Percentiles rank a stretch among this genome's conserved stretches.
Evolutionary conservation across 169 alveolate genomes (phyloP).

Genomic region (Plasmodium yoelii): DNA sequence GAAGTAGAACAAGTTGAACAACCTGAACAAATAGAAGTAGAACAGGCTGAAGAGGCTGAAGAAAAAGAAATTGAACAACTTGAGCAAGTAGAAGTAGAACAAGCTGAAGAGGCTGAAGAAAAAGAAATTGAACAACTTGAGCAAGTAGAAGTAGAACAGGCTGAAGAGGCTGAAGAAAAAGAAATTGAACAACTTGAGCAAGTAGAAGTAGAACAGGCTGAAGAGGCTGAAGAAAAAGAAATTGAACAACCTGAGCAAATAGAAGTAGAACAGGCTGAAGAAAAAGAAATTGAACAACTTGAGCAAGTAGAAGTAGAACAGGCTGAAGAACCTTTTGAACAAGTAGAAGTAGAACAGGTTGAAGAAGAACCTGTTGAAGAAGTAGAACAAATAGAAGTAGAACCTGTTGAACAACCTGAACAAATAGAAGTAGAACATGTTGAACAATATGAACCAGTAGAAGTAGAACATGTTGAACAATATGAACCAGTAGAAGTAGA

Average conservation of each 20-base stretch:
- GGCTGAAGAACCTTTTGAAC: not conserved
- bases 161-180: not conserved
- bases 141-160: not conserved
- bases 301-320: not conserved
- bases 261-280: not conserved
- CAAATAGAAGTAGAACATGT: not conserved
- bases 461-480: too few species aligned
- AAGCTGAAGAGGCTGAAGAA: not conserved
- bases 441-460: not conserved
- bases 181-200: not conserved
- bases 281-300: not conserved
- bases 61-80: not conserved
- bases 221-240: not conserved
- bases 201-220: not conserved
- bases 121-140: not conserved
- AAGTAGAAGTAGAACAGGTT: not conserved
- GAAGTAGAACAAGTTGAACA: too few species aligned
- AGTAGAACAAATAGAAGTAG: not conserved
- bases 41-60: not conserved
- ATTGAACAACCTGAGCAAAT: not conserved
- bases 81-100: not conserved
- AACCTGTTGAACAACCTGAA: not conserved
- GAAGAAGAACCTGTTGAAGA: not conserved
- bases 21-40: not conserved
- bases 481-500: too few species aligned